Percentiles rank a stretch among this genome's conserved stretches.
Conservation (phyloP, 169 alveolate genomes). For the Eimeria praecox region DNA sequence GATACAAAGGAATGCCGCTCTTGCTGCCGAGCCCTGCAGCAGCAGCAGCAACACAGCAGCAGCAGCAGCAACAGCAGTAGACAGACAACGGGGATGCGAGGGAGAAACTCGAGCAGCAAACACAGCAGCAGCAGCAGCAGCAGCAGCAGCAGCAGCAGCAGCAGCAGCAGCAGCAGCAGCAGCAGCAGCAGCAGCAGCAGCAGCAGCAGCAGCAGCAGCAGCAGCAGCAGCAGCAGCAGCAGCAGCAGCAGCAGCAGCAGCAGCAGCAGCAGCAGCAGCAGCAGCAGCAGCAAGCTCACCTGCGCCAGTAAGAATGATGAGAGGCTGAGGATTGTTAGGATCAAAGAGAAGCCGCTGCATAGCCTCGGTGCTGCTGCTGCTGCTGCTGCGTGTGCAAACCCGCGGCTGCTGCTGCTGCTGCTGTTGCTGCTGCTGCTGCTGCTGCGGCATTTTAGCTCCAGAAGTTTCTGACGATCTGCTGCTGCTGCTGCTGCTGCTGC, state of each 20-base stretch:
- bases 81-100: not conserved
- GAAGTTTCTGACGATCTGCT: not conserved
- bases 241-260: slow-evolving; percentile 27
- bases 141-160: not conserved
- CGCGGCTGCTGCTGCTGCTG: slow-evolving; percentile 21
- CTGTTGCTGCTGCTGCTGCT: slow-evolving; percentile 15
- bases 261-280: not conserved
- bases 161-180: not conserved
- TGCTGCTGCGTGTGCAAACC: slow-evolving; percentile 62
- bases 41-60: slow-evolving; percentile 4
- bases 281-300: slow-evolving; percentile 6
- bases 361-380: slow-evolving; percentile 40
- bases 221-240: not conserved
- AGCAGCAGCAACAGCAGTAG: slow-evolving; percentile 29
- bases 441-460: not conserved
- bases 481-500: slow-evolving; percentile 8
- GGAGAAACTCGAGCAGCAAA: not conserved
- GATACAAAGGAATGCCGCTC: slow-evolving; percentile 70
- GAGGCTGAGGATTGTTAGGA: slow-evolving; percentile 3
- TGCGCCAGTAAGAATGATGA: slow-evolving; percentile 53
- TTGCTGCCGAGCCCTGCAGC: slow-evolving; percentile 35
- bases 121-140: not conserved
- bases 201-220: slow-evolving; percentile 11
- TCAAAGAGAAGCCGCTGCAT: slow-evolving; percentile 62
- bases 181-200: not conserved